Base-by-base conservation (phyloP, 768 basidiomycete species). In the Xerocomus potaroensis region DNA sequence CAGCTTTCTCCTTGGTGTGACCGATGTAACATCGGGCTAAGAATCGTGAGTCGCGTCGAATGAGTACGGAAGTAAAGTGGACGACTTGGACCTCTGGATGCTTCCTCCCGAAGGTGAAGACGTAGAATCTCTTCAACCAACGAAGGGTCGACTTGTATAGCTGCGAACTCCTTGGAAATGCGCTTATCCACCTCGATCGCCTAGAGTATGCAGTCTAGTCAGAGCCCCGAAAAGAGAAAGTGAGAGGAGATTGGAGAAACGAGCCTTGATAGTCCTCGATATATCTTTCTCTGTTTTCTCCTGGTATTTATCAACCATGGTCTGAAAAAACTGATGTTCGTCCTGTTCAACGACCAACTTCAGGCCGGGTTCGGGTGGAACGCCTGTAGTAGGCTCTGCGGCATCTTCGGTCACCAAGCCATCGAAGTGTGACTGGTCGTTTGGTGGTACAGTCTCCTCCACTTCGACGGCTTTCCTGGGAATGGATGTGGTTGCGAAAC, bases 201-300 rank as follows among this genome's bases (percentile, higher is more conserved):
- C 94, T 54, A 47, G n/a, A n/a, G 30, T 30, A 23, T 15, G 18
- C 16, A 22, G 8, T 5, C 10, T 34, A 6, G 29, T 61, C 11
- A 50, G 43, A 26, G 18, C 33, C 16, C 14, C 11, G n/a, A 38
- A n/a, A 19, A 39, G 36, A 27, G 11, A 6, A 3, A 34, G n/a
- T 15, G 26, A 36, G n/a, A 34, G 32, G 11, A 27, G 18, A 12
- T 8, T 27, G 14, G 15, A 21, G 6, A 21, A 41, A 49, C 59
- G 33, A 56, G 86, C 94, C 81, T 88, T 89, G 52, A 87, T 50
- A 9, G 78, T 69, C 47, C 83, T 76, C 5, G 72, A 66, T 46
- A 94, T 80, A 57, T 96, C 95, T 63, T 83, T 92, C 64, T 95
- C 90, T 5, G 79, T 87, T 61, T 83, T 92, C 16, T 94, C 91